Conservation (phyloP, 148 eudicot species). For the Chenopodium berlandieri region DNA sequence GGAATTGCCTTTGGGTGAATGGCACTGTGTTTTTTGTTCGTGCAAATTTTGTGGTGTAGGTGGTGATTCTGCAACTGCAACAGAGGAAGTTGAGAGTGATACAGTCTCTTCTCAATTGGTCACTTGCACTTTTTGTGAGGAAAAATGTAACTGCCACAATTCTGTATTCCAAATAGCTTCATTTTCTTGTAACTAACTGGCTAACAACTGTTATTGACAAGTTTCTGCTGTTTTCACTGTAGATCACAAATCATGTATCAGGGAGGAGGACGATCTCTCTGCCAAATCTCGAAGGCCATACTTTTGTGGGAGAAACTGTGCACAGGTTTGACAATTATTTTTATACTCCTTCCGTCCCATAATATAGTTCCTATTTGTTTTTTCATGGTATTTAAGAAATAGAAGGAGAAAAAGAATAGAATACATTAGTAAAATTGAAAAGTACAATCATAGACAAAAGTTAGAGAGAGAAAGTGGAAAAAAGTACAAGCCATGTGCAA, state of each 20-base stretch:
- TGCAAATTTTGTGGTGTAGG: constrained; percentile 90
- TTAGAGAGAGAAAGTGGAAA: too few species aligned
- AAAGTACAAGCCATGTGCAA: too few species aligned
- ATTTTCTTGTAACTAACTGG: neutral
- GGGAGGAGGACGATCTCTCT: constrained; percentile 31
- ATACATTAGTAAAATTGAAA: too few species aligned
- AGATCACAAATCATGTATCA: constrained; percentile 64
- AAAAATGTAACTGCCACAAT: constrained; percentile 55
- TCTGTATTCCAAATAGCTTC: constrained; percentile 7
- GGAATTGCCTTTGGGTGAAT: constrained; percentile 88
- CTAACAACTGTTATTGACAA: constrained; percentile 21
- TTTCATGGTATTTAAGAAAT: too few species aligned
- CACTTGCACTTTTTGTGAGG: constrained; percentile 71
- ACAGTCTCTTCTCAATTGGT: constrained; percentile 39
- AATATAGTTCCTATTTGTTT: too few species aligned
- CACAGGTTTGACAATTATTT: constrained; percentile 46
- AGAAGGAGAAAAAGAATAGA: too few species aligned
- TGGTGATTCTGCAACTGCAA: constrained; percentile 36
- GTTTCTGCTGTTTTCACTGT: constrained; percentile 19
- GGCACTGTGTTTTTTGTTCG: constrained; percentile 80
- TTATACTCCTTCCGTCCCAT: too few species aligned
- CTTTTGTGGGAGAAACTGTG: constrained; percentile 75
- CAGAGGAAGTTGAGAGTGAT: constrained; percentile 31
- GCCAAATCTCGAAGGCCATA: constrained; percentile 24
- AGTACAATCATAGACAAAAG: too few species aligned